A percentile compares a stretch with the other conserved stretches of the same genome.
Evolutionary conservation across 1,284 basidiomycete genomes (phyloP).

Genomic region (Pterulicium gracile): DNA sequence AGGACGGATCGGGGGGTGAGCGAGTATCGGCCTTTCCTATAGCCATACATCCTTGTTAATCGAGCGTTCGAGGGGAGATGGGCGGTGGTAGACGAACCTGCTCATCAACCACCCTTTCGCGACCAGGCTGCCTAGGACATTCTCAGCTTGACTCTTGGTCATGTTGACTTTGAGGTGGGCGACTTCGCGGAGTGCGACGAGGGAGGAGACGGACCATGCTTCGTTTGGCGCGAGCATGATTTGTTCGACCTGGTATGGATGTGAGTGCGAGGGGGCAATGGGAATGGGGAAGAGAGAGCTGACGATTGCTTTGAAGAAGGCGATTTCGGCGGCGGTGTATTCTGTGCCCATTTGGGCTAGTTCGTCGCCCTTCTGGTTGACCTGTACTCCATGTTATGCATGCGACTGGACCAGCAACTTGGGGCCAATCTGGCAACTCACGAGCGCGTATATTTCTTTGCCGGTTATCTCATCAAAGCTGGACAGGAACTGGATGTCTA

Average conservation of each 20-base stretch:
- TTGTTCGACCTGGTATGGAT: conserved; percentile 57
- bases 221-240: conserved; percentile 74
- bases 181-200: conserved; percentile 67
- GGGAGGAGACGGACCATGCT: conserved; percentile 64
- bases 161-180: conserved; percentile 51
- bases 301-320: conserved; percentile 75
- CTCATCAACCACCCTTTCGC: conserved; percentile 77
- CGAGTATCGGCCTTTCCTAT: conserved; percentile 63
- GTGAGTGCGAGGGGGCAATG: conserved; percentile 5
- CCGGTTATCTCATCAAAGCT: conserved; percentile 56
- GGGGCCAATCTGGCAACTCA: too few species aligned
- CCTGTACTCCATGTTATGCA: conserved; percentile 27
- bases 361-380: conserved; percentile 68
- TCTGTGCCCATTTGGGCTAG: conserved; percentile 77
- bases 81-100: conserved; percentile 35
- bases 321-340: conserved; percentile 65
- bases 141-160: conserved; percentile 67
- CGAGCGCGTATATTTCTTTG: conserved; percentile 52
- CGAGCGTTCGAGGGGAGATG: background rate
- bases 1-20: conserved; percentile 66
- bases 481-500: conserved; percentile 62
- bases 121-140: conserved; percentile 68
- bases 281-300: conserved; percentile 15
- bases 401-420: too few species aligned
- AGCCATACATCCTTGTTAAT: conserved; percentile 3